phyloP scores from a whole-genome alignment of 139 green algal genomes.

The Chlamydomonas applanata region DNA sequence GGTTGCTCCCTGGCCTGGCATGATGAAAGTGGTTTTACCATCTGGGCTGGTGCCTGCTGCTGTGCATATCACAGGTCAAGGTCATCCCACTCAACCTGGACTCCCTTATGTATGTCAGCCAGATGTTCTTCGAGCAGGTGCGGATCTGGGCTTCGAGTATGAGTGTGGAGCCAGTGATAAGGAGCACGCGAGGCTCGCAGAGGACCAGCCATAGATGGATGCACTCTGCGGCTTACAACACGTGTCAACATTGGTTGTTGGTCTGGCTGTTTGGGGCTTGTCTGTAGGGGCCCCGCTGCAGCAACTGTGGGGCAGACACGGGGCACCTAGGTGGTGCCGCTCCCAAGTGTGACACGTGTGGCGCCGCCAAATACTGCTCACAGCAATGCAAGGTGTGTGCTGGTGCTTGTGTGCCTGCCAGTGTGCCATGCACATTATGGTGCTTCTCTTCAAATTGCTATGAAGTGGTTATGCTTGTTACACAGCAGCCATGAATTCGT shows the following conservation, averaged over 20 bases:
- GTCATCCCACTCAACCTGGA: slow-evolving; percentile 42
- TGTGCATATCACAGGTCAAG: slow-evolving; percentile 27
- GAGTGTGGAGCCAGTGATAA: too few relatives aligned
- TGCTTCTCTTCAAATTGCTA: too few relatives aligned
- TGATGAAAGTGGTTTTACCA: background rate
- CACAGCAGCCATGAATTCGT: too few relatives aligned
- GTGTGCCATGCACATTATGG: too few relatives aligned
- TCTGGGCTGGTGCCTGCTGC: slow-evolving; percentile 5
- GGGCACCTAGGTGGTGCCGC: slow-evolving; percentile 10
- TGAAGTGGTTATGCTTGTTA: too few relatives aligned
- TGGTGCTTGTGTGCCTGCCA: too few relatives aligned
- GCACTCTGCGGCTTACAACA: too few relatives aligned
- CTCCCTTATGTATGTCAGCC: slow-evolving; percentile 35
- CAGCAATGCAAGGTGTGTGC: slow-evolving; percentile 15
- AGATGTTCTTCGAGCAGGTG: slow-evolving; percentile 42
- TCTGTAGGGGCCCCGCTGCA: slow-evolving; percentile 15
- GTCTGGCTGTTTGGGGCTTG: too few relatives aligned
- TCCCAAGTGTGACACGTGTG: slow-evolving; percentile 28
- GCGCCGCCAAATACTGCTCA: slow-evolving; percentile 41
- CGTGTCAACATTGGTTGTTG: too few relatives aligned
- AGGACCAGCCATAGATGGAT: too few relatives aligned
- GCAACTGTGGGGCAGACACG: slow-evolving; percentile 15
- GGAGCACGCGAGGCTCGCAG: too few relatives aligned
- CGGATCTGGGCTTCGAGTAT: background rate
- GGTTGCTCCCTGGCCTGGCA: too few relatives aligned